Percentiles rank a stretch among this genome's conserved stretches.
Conservation (phyloP, 1,284 basidiomycete genomes). For the Cutaneotrichosporon curvatum region DNA sequence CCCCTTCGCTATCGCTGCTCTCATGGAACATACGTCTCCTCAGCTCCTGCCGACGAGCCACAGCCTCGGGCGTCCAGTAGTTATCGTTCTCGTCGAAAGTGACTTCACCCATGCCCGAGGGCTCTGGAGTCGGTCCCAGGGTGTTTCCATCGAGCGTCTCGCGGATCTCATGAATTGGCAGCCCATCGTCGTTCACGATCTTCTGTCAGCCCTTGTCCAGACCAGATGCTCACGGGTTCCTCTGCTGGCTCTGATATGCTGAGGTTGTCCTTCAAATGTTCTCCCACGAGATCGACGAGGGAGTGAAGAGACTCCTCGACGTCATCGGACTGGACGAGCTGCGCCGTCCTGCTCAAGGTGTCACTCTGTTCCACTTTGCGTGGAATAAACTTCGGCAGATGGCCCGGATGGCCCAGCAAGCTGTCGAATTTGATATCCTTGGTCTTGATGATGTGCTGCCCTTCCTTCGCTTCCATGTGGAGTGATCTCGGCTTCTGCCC, state of each 20-base stretch:
- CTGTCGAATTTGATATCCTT: conserved; percentile 9
- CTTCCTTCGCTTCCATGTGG: neutral
- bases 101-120: conserved; percentile 7
- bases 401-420: conserved; percentile 4
- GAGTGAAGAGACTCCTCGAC: conserved; percentile 12
- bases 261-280: conserved; percentile 12
- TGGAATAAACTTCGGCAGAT: neutral
- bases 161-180: conserved; percentile 41
- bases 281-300: conserved; percentile 18
- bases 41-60: conserved; percentile 25
- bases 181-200: conserved; percentile 32
- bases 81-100: conserved; percentile 18
- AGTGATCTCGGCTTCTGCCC: conserved; percentile 3
- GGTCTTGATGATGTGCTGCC: conserved; percentile 1
- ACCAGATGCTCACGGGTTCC: neutral
- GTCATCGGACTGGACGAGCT: conserved; percentile 1
- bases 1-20: conserved; percentile 13
- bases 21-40: conserved; percentile 28
- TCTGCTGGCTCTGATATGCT: conserved; percentile 5
- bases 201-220: conserved; percentile 1
- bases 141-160: conserved; percentile 31
- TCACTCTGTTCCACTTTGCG: neutral
- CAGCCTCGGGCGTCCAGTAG: conserved; percentile 32
- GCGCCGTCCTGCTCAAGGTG: neutral
- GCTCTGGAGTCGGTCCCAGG: conserved; percentile 21